Evolutionary conservation across 257 asterid species (phyloP).

Genomic region (Solanum acaule): DNA sequence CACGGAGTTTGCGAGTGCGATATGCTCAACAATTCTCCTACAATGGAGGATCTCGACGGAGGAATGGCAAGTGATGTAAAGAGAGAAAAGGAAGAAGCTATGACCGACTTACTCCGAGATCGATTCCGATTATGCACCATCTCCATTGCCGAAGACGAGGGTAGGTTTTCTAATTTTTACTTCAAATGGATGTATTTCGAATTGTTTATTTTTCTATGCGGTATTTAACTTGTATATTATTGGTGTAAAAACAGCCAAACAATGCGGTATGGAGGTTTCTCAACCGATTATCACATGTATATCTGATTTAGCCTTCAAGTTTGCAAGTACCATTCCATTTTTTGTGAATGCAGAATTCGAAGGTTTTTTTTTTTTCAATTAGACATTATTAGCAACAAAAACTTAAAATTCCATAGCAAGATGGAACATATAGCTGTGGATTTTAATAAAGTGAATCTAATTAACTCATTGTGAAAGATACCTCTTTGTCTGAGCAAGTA

Average conservation of each 20-base stretch:
- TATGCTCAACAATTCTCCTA: neutral
- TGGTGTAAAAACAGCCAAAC: slow-evolving; percentile 38
- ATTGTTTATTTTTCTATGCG: neutral
- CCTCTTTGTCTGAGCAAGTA: neutral
- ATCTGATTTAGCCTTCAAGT: slow-evolving; percentile 81
- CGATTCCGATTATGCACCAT: slow-evolving; percentile 76
- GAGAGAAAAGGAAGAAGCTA: slow-evolving; percentile 60
- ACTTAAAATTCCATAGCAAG: neutral
- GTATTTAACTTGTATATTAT: neutral
- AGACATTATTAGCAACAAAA: neutral
- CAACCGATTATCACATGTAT: slow-evolving; percentile 68
- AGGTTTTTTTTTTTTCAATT: no score
- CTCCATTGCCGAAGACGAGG: slow-evolving; percentile 77
- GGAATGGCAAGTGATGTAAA: slow-evolving; percentile 50
- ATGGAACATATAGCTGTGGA: neutral
- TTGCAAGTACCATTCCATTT: slow-evolving; percentile 38
- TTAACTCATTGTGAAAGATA: neutral
- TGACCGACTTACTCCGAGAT: slow-evolving; percentile 52
- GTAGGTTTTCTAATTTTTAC: slow-evolving; percentile 6
- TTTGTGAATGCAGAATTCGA: neutral
- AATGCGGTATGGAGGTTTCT: slow-evolving; percentile 64
- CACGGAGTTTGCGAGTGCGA: neutral
- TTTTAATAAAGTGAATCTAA: neutral
- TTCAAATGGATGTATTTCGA: neutral
- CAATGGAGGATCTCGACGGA: neutral